Evolutionary conservation across 108 stramenopile species (phyloP).

Genomic region (Tribonema minus): DNA sequence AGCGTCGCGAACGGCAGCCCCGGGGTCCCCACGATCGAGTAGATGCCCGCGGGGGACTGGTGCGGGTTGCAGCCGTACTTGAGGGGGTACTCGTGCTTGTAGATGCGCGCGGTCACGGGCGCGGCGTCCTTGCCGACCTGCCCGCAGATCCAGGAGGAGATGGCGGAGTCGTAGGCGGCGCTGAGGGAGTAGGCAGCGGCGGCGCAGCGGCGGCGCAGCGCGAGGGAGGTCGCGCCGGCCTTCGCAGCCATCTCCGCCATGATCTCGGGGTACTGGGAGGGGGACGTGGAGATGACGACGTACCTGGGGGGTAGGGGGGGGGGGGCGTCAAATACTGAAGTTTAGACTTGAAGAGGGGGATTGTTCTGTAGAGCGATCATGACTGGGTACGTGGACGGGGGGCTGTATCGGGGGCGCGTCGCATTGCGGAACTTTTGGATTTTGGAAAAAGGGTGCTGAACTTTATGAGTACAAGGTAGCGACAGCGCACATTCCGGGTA

Average conservation of each 20-base stretch:
- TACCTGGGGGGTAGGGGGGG: too few relatives aligned
- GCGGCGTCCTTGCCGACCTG: slow-evolving; percentile 34
- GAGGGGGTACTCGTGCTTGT: slow-evolving; percentile 76
- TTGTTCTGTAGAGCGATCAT: too few relatives aligned
- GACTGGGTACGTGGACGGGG: too few relatives aligned
- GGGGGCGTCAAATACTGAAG: too few relatives aligned
- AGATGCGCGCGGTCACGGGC: slow-evolving; percentile 74
- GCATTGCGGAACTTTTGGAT: too few relatives aligned
- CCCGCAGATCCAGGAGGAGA: slow-evolving; percentile 76
- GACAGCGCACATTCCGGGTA: too few relatives aligned
- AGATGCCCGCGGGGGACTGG: slow-evolving; percentile 84
- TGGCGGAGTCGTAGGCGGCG: slow-evolving; percentile 84
- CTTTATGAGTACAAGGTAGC: too few relatives aligned
- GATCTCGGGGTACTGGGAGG: slow-evolving; percentile 78
- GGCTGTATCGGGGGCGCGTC: too few relatives aligned
- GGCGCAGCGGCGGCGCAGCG: slow-evolving; percentile 72
- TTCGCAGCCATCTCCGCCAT: slow-evolving; percentile 68
- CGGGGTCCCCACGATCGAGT: slow-evolving; percentile 62
- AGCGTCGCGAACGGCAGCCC: slow-evolving; percentile 79
- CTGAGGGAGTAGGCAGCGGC: slow-evolving; percentile 85
- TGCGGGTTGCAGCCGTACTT: slow-evolving; percentile 97
- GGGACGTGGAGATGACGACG: slow-evolving; percentile 83
- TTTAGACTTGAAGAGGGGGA: too few relatives aligned
- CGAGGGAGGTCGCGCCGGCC: slow-evolving; percentile 75
- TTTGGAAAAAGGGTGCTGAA: too few relatives aligned